phyloP scores from a whole-genome alignment of 2,329 filamentous ascomycete species.

The Verticillium nonalfalfae region DNA sequence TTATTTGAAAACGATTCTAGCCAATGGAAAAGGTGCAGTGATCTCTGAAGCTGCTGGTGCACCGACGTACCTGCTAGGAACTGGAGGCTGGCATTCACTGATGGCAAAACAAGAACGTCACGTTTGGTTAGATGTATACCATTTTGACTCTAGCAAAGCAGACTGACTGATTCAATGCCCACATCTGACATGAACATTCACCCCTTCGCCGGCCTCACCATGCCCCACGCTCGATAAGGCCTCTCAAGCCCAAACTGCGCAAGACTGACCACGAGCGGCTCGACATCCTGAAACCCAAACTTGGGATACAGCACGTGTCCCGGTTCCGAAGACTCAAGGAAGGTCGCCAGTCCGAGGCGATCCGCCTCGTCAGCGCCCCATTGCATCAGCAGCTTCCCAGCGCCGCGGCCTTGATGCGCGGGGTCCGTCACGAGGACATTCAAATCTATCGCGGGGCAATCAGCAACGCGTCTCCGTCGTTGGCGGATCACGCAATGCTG shows the following conservation, averaged over 20 bases:
- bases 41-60: too few relatives aligned
- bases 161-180: too few relatives aligned
- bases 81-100: too few relatives aligned
- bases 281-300: conserved; percentile 25
- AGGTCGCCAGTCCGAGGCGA: conserved; percentile 24
- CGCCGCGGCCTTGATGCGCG: conserved; percentile 27
- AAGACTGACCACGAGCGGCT: conserved; percentile 5
- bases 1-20: too few relatives aligned
- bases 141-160: too few relatives aligned
- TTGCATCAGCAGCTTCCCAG: conserved; percentile 24
- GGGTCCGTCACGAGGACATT: conserved; percentile 30
- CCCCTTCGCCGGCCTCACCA: conserved; percentile 7
- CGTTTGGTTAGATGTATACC: neutral
- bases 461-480: neutral
- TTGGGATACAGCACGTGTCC: conserved; percentile 26
- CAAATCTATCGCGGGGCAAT: conserved; percentile 18
- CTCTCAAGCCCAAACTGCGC: conserved; percentile 2
- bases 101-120: neutral
- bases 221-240: conserved; percentile 9
- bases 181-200: neutral
- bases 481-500: neutral
- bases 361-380: conserved; percentile 29
- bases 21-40: too few relatives aligned
- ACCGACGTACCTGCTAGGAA: too few relatives aligned
- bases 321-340: conserved; percentile 26